Evolutionary conservation across 2,329 filamentous ascomycete species (phyloP), one percentile per base, ranked within the genome.

Genomic region (Phyllosticta ampelicida): DNA sequence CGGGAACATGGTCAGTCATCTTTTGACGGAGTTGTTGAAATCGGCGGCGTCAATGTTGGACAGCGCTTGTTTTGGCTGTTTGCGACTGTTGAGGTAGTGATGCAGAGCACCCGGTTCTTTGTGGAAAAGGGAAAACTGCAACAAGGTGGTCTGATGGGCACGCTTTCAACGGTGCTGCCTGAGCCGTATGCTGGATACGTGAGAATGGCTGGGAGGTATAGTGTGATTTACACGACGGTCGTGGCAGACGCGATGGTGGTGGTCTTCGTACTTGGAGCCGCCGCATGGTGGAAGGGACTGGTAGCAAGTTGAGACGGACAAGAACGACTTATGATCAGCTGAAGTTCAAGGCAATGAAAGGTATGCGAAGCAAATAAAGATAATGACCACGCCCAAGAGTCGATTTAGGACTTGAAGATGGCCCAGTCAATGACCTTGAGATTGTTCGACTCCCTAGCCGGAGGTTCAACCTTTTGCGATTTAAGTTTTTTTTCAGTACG

Each of bases 1-100:
- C 81, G 87, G 28, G 36, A 44, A n/a, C 36, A 44, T 16, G 63
- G 62, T 10, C 62, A 65, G 49, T 65, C 62, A 30, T 61, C 60
- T 28, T 64, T 65, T 5, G 72, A 69, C 65, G 62, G 61, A 1
- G 67, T 67, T 9, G 64, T 72, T 8, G 67, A 65, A 1, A 71
- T 75, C 28, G 68, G 72, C 16, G 71, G 72, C 53, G 36, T 44
- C 36, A 44, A 44, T n/a, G 66, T 70, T 36, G 74, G 76, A 48
- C 75, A 75, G 51, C 77, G 79, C 61, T 86, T 90, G 72, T 90
- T 92, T 71, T 89, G 85, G 76, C 79, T 87, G n/a, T 94, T 92
- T 68, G 85, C 87, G 5, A 89, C 87, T 0, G 85, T 83, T 29
- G 87, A 94, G 74, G 78, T 89, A 10, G 69, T 89, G 56, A 75